Percentiles rank a stretch among this genome's conserved stretches.
These are phyloP conservation scores for Xylariomycetidae sp. DNA, from an alignment of 2,329 filamentous ascomycete species.

Conservation along the genomic window DNA sequence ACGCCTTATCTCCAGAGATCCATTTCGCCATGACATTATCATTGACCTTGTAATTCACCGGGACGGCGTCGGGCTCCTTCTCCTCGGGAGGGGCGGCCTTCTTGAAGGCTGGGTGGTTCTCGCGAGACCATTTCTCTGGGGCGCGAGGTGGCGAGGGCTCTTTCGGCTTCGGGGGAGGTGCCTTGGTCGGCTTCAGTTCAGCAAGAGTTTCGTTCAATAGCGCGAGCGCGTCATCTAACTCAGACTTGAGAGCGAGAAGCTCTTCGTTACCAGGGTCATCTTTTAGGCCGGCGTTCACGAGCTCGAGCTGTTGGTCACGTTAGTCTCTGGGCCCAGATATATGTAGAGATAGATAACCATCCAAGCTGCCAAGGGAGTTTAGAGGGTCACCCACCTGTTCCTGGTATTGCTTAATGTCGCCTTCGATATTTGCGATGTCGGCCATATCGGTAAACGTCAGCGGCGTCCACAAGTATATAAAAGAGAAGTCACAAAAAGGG, in stretches of 20 bases:
- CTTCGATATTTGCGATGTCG: slow-evolving; percentile 42
- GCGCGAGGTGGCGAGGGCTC: slow-evolving; percentile 45
- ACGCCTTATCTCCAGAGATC: slow-evolving; percentile 81
- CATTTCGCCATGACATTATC: slow-evolving; percentile 89
- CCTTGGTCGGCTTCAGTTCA: slow-evolving; percentile 65
- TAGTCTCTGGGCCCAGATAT: no score
- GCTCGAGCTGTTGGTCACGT: slow-evolving; percentile 62
- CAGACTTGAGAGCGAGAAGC: slow-evolving; percentile 69
- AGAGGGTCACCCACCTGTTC: slow-evolving; percentile 44
- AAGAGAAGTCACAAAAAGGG: not conserved
- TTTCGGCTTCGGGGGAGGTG: slow-evolving; percentile 36
- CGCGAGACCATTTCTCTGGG: slow-evolving; percentile 72
- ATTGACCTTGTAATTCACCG: slow-evolving; percentile 72
- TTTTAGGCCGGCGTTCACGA: slow-evolving; percentile 69
- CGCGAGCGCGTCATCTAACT: slow-evolving; percentile 77
- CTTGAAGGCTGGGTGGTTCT: slow-evolving; percentile 75
- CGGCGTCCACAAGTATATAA: no score
- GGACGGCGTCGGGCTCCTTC: slow-evolving; percentile 46
- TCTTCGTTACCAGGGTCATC: slow-evolving; percentile 77
- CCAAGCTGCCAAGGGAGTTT: not conserved
- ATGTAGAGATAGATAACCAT: no score
- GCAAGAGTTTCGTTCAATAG: slow-evolving; percentile 76
- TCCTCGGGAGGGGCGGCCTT: slow-evolving; percentile 48
- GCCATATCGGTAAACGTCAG: slow-evolving; percentile 27
- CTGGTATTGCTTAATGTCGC: slow-evolving; percentile 50